Conservation (phyloP, 148 eudicot species). For the Vaccinium myrtillus region DNA sequence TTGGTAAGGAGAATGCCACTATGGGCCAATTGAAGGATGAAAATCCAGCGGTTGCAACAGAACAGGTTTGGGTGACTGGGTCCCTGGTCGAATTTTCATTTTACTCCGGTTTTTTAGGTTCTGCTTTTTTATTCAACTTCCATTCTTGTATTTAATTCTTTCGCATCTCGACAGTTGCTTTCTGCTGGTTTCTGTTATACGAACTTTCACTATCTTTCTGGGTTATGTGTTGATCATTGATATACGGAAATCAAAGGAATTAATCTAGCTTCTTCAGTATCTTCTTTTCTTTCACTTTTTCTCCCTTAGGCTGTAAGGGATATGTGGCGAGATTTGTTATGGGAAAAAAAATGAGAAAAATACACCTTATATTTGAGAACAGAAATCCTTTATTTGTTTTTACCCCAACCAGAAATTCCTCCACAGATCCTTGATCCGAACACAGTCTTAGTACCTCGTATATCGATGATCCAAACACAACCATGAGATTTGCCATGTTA, state of each 20-base stretch:
- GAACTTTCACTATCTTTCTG: not conserved
- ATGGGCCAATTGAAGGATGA: not conserved
- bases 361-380: not conserved
- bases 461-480: not conserved
- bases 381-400: not conserved
- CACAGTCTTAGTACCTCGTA: not conserved
- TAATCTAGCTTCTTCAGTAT: not conserved
- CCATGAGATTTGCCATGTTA: not conserved
- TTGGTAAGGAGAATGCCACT: not conserved
- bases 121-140: not conserved
- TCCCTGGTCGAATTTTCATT: not conserved
- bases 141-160: not conserved
- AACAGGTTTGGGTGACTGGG: not conserved
- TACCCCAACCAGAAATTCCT: not conserved
- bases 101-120: not conserved
- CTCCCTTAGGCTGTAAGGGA: not conserved
- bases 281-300: not conserved
- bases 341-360: not conserved
- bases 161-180: not conserved
- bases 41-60: slow-evolving; percentile 1
- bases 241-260: not conserved
- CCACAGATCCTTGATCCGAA: not conserved
- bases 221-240: not conserved
- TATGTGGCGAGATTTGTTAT: not conserved
- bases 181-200: not conserved